Evolutionary conservation across 495 filamentous ascomycete species (phyloP), one percentile per base, ranked within the genome.

Genomic region (Aspergillus steynii): DNA sequence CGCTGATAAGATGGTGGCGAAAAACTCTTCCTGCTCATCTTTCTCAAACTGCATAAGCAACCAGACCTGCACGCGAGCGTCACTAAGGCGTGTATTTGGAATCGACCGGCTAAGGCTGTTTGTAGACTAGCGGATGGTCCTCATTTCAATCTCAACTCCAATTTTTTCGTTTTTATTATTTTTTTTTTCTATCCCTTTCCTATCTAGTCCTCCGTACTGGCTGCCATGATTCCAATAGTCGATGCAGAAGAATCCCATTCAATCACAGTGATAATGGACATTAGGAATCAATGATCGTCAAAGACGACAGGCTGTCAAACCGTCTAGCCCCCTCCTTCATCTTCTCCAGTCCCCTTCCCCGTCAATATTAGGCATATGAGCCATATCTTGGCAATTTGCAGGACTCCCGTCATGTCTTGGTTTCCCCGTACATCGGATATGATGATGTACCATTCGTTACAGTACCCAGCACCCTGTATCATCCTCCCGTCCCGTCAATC

Each of bases 1-100:
- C n/a, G 53, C 52, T 64, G 66, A 68, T 68, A 65, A 68, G 66
- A 68, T 68, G 60, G 66, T 65, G 62, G 57, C 65, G 56, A 68
- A 55, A 53, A 12, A 9, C 34, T n/a, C 31, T n/a, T 55, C 53
- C 6, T 57, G 50, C 29, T 51, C 28, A 27, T 45, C 29, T 55
- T 48, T 45, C 47, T 45, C 12, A 37, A 37, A 27, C 29, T 49
- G 29, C 27, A 29, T 14, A 59, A 29, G 29, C 28, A 42, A 53
- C 28, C 8, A 29, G 49, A 31, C 29, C 25, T 15, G 52, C 27
- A 55, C 52, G 37, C 50, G 29, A 56, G n/a, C 32, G 34, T 46
- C 5, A 25, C 31, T 53, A 27, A 14, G 29, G 28, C 27, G 14
- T 53, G 51, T 53, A 53, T 53, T 53, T 53, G 51, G 51, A 53